Base-by-base conservation (phyloP, 257 asterid species). In the Marsdenia floribunda region DNA sequence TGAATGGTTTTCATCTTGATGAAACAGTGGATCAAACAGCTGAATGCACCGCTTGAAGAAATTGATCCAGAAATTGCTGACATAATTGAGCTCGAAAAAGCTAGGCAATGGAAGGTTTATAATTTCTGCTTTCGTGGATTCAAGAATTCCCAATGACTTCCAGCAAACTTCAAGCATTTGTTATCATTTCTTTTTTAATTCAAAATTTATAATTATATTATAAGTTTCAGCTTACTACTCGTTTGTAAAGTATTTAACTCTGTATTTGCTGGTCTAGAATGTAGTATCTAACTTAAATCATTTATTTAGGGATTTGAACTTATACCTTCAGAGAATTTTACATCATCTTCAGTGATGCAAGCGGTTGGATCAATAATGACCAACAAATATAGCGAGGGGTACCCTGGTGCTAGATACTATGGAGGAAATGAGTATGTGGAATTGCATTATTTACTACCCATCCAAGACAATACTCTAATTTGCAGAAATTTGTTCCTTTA, bases 351-450 rank as follows among this genome's bases (percentile, higher is more conserved):
- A 1, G 97, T 93, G 82, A 91, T 93, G 96, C 92, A 93, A 91
- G 98, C 98, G 0, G 97, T 93, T 85, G 98, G 98, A 78, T 93
- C 98, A 54, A 91, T 93, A 61, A 93, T 93, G 98, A 93, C 96
- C 22, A 93, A 93, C 79, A 93, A 93, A 77, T 93, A 93, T 82
- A 93, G 98, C 78, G 98, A 93, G 84, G 97, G 98, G 26, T 93
- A 91, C 81, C 98, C 98, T 80, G 98, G 97, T 42, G 98, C 98
- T 15, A 87, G 97, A 93, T 93, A 93, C 81, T 93, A 93, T 53
- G 97, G 98, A 78, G 97, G 98, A 83, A 93, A 93, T 81, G 96
- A 93, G 98, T 93, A 89, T 7, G 96, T 75, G 54, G n/a, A 29
- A 33, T 66, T 19, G 42, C 73, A 74, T 69, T 44, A 49, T 14